These are phyloP conservation scores for Fagopyrum homotropicum DNA, from an alignment of 148 eudicot species.

Conservation along the genomic window DNA sequence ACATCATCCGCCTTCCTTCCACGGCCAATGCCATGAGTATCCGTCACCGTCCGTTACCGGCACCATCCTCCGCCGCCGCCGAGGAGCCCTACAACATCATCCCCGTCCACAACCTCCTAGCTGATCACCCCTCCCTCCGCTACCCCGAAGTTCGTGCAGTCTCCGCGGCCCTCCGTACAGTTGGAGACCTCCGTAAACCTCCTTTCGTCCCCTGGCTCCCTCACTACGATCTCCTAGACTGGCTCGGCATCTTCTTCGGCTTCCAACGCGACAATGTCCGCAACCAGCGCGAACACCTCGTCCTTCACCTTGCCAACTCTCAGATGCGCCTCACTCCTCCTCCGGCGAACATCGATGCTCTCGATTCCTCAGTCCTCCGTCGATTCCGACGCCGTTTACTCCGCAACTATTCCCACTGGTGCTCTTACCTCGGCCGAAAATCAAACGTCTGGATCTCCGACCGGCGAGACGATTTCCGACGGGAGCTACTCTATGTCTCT, in stretches of 20 bases:
- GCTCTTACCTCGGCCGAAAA: slow-evolving; percentile 59
- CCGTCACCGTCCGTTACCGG: slow-evolving; percentile 4
- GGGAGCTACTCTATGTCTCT: slow-evolving; percentile 61
- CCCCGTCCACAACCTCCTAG: slow-evolving; percentile 82
- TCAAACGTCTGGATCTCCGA: slow-evolving; percentile 65
- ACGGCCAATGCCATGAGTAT: neutral
- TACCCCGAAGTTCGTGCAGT: slow-evolving; percentile 92
- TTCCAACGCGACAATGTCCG: slow-evolving; percentile 67
- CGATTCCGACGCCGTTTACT: slow-evolving; percentile 61
- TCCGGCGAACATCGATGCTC: slow-evolving; percentile 58
- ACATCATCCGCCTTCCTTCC: too few species aligned
- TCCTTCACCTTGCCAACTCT: slow-evolving; percentile 70
- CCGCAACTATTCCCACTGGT: slow-evolving; percentile 66
- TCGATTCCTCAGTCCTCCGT: slow-evolving; percentile 54
- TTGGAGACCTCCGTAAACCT: slow-evolving; percentile 73
- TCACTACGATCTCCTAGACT: slow-evolving; percentile 70
- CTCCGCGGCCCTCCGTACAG: slow-evolving; percentile 59
- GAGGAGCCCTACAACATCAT: slow-evolving; percentile 62
- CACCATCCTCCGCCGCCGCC: neutral
- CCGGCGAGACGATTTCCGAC: slow-evolving; percentile 38
- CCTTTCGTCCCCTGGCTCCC: slow-evolving; percentile 52
- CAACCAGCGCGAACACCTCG: slow-evolving; percentile 88
- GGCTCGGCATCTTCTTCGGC: slow-evolving; percentile 87
- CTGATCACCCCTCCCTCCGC: slow-evolving; percentile 91
- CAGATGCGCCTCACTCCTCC: slow-evolving; percentile 74